Conservation (phyloP, 805 yeast genomes). For the Suhomyces sp. region DNA sequence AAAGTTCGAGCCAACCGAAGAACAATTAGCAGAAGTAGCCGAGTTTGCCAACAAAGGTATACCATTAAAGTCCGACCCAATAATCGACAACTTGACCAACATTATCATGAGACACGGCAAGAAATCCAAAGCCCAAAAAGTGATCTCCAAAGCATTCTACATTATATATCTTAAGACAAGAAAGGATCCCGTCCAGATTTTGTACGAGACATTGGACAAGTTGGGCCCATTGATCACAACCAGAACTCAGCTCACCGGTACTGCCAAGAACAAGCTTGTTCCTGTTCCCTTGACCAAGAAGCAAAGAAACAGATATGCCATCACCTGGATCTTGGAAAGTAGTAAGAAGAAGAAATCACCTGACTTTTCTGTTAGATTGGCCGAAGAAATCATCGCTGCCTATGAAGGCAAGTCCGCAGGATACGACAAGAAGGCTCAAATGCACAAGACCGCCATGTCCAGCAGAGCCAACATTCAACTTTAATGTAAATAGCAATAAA, state of each 20-base stretch:
- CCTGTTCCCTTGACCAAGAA: constrained; percentile 81
- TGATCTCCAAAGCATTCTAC: constrained; percentile 74
- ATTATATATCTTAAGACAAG: constrained; percentile 70
- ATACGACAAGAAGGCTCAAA: constrained; percentile 74
- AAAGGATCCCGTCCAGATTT: constrained; percentile 72
- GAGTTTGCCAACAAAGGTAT: constrained; percentile 48
- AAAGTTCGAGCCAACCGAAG: constrained; percentile 56
- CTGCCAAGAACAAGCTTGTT: constrained; percentile 75
- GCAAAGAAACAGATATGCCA: constrained; percentile 83
- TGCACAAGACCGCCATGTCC: constrained; percentile 84
- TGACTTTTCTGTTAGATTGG: constrained; percentile 82
- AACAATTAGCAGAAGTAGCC: constrained; percentile 59
- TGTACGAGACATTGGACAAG: constrained; percentile 71
- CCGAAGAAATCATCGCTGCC: constrained; percentile 83
- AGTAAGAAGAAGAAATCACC: constrained; percentile 73
- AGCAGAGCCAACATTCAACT: constrained; percentile 70
- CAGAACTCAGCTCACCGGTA: constrained; percentile 75
- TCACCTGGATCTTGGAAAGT: constrained; percentile 87
- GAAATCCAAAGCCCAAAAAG: constrained; percentile 73
- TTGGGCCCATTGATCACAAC: constrained; percentile 83
- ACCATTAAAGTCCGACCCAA: constrained; percentile 66
- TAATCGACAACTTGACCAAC: constrained; percentile 73
- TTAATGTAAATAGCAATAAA: constrained; percentile 7
- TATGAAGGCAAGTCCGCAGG: constrained; percentile 76
- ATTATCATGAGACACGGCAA: constrained; percentile 91